Evolutionary conservation across 441 rosid genomes (phyloP).

Genomic region (Populus hybrid): DNA sequence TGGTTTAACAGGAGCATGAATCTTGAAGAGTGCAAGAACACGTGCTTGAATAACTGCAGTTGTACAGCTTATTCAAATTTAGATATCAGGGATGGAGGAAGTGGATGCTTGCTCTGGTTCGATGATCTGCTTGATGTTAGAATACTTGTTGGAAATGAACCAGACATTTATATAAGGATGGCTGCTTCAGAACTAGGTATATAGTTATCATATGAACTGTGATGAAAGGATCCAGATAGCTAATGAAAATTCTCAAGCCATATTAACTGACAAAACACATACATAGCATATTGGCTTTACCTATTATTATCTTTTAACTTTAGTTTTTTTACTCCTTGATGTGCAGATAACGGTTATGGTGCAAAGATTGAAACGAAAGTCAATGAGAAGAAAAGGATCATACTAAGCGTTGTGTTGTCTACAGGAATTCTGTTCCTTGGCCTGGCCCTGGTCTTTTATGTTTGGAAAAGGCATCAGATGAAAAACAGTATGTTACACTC

Average conservation of each 20-base stretch:
- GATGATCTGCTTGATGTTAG: too few species aligned
- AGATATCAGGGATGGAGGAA: not conserved
- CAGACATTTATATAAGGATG: too few species aligned
- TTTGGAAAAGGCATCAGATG: not conserved
- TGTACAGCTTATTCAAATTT: not conserved
- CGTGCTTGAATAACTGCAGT: conserved; percentile 47
- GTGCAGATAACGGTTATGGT: not conserved
- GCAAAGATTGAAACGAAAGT: not conserved
- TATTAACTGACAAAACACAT: not conserved
- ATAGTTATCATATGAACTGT: not conserved
- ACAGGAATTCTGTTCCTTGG: not conserved
- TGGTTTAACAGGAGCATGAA: conserved; percentile 32
- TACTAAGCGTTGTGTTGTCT: not conserved
- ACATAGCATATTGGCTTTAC: not conserved
- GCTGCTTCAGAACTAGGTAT: too few species aligned
- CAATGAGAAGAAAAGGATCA: not conserved
- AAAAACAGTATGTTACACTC: not conserved
- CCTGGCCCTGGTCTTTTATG: not conserved
- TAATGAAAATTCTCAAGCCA: not conserved
- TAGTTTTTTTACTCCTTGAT: not conserved
- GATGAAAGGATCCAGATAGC: not conserved
- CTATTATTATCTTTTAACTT: not conserved
- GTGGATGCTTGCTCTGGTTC: not conserved
- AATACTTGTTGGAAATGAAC: too few species aligned
- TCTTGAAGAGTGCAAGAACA: conserved; percentile 45